Evolutionary conservation across 192 early-diverging fungal genomes (phyloP).

Genomic region (Entomortierella parvispora): DNA sequence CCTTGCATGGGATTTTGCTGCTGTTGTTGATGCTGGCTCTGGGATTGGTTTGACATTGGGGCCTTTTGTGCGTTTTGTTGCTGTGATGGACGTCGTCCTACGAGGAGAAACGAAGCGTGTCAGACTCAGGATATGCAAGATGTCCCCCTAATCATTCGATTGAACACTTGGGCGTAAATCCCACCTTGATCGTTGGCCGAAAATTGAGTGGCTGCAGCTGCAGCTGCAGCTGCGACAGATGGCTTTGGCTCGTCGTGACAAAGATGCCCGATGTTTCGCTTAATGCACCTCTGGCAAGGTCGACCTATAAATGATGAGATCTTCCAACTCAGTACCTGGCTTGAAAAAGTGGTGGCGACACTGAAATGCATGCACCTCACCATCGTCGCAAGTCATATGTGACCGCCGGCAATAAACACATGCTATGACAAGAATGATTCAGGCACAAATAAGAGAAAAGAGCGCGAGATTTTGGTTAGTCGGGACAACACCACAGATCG

Average conservation of each 20-base stretch:
- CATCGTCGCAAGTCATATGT: slow-evolving; percentile 96
- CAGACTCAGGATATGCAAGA: not conserved
- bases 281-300: slow-evolving; percentile 95
- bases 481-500: too few relatives aligned
- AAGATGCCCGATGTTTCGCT: slow-evolving; percentile 90
- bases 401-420: slow-evolving; percentile 95
- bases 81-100: slow-evolving; percentile 6
- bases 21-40: slow-evolving; percentile 21
- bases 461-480: slow-evolving; percentile 12
- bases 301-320: too few relatives aligned
- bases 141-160: not conserved
- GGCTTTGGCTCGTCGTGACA: slow-evolving; percentile 89
- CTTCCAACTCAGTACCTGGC: not conserved
- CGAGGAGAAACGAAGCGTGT: not conserved
- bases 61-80: slow-evolving; percentile 9
- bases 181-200: slow-evolving; percentile 3
- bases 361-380: slow-evolving; percentile 30
- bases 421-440: slow-evolving; percentile 59
- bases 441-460: not conserved
- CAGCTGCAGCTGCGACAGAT: slow-evolving; percentile 26
- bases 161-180: not conserved
- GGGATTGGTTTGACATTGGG: not conserved
- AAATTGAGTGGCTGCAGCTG: too few relatives aligned
- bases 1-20: slow-evolving; percentile 6
- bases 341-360: not conserved